phyloP scores from a whole-genome alignment of 345 rosid species.

The Noccaea bulbosa region DNA sequence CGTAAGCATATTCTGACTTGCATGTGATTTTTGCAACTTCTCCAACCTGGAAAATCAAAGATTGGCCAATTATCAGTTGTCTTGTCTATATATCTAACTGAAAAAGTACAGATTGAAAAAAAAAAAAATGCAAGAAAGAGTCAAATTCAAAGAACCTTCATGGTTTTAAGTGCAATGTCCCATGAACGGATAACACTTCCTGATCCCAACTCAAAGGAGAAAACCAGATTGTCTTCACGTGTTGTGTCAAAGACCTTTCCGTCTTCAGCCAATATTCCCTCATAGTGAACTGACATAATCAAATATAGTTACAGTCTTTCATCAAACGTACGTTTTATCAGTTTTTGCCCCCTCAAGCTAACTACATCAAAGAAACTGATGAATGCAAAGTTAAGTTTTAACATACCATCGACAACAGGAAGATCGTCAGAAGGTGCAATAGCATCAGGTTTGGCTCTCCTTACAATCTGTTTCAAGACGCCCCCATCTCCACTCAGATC shows the following conservation, averaged over 20 bases:
- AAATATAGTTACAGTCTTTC: constrained; percentile 1
- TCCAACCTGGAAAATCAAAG: constrained; percentile 62
- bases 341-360: background rate
- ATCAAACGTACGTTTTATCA: background rate
- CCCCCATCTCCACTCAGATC: constrained; percentile 88
- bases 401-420: constrained; percentile 86
- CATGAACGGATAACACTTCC: constrained; percentile 87
- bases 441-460: constrained; percentile 70
- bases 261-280: constrained; percentile 79
- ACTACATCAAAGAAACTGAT: background rate
- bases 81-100: background rate
- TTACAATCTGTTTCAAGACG: constrained; percentile 64
- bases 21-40: constrained; percentile 92
- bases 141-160: constrained; percentile 61
- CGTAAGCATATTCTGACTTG: constrained; percentile 95
- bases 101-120: background rate
- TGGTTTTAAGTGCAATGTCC: constrained; percentile 83
- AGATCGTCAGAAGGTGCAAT: constrained; percentile 69
- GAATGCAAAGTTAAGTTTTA: constrained; percentile 3
- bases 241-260: constrained; percentile 91
- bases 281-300: constrained; percentile 69
- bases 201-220: constrained; percentile 86
- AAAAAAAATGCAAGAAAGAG: background rate
- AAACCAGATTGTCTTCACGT: constrained; percentile 79
- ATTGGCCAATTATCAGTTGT: background rate